These are phyloP conservation scores for Fagus sylvatica DNA, from an alignment of 306 rosid species.

Conservation along the genomic window DNA sequence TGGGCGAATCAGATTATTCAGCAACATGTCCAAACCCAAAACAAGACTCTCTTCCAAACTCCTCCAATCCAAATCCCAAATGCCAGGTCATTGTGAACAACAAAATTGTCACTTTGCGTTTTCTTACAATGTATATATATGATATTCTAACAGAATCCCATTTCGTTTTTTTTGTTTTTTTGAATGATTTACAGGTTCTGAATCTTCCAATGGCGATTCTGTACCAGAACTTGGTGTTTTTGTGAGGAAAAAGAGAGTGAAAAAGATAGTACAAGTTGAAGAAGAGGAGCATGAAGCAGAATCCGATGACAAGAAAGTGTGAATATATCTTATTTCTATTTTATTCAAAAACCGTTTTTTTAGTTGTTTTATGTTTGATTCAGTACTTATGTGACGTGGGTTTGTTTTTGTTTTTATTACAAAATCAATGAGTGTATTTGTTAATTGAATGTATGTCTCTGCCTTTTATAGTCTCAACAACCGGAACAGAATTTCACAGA, in stretches of 20 bases:
- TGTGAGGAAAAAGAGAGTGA: constrained; percentile 55
- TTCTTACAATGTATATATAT: too few species aligned
- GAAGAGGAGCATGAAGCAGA: constrained; percentile 15
- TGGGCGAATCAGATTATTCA: constrained; percentile 13
- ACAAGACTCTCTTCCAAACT: constrained; percentile 21
- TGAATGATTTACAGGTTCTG: constrained; percentile 24
- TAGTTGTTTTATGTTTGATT: neutral
- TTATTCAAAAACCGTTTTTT: neutral
- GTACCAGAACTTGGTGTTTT: constrained; percentile 62
- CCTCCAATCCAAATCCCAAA: constrained; percentile 9
- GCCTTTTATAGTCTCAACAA: too few species aligned
- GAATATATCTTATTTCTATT: constrained; percentile 2
- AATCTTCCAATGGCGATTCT: constrained; percentile 36
- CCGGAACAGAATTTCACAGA: too few species aligned
- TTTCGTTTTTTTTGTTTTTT: neutral
- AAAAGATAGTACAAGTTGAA: constrained; percentile 30
- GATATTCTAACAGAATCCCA: neutral
- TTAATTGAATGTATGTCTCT: neutral
- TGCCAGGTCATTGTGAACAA: neutral
- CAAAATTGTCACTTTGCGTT: too few species aligned
- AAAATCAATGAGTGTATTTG: too few species aligned
- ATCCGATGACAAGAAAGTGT: constrained; percentile 35
- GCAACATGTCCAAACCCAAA: constrained; percentile 28
- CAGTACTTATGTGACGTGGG: neutral
- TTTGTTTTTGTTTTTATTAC: neutral